phyloP scores from a whole-genome alignment of 768 basidiomycete genomes.

The Multifurca ochricompacta region DNA sequence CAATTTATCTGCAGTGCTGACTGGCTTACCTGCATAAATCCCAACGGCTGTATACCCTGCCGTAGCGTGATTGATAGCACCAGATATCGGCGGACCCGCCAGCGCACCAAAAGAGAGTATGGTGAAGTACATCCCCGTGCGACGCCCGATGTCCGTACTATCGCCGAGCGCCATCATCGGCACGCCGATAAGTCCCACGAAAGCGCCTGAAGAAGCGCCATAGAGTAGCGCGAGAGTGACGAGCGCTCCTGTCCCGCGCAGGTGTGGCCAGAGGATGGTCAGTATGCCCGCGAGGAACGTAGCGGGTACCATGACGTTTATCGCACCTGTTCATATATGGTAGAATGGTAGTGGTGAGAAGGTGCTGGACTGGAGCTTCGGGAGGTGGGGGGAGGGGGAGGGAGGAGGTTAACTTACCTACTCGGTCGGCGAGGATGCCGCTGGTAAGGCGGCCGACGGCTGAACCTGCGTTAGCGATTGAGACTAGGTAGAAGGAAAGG shows the following conservation, averaged over 20 bases:
- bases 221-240: slow-evolving; percentile 53
- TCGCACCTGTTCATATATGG: slow-evolving; percentile 52
- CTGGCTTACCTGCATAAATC: slow-evolving; percentile 49
- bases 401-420: slow-evolving; percentile 38
- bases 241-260: slow-evolving; percentile 34
- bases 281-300: slow-evolving; percentile 46
- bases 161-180: slow-evolving; percentile 58
- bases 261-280: slow-evolving; percentile 69
- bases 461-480: slow-evolving; percentile 62
- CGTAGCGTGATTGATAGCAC: slow-evolving; percentile 50
- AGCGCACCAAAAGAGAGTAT: slow-evolving; percentile 55
- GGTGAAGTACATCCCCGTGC: slow-evolving; percentile 58
- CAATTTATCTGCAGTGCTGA: too few relatives aligned
- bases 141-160: slow-evolving; percentile 51
- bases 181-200: slow-evolving; percentile 45
- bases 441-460: slow-evolving; percentile 50
- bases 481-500: slow-evolving; percentile 56
- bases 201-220: slow-evolving; percentile 58
- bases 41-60: slow-evolving; percentile 49
- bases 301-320: slow-evolving; percentile 64
- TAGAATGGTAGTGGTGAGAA: too few relatives aligned
- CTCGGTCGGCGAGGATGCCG: slow-evolving; percentile 46
- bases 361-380: neutral
- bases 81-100: slow-evolving; percentile 66
- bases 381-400: neutral